Conservation (phyloP, 2,329 filamentous ascomycete species). For the Dactylellina sp. region DNA sequence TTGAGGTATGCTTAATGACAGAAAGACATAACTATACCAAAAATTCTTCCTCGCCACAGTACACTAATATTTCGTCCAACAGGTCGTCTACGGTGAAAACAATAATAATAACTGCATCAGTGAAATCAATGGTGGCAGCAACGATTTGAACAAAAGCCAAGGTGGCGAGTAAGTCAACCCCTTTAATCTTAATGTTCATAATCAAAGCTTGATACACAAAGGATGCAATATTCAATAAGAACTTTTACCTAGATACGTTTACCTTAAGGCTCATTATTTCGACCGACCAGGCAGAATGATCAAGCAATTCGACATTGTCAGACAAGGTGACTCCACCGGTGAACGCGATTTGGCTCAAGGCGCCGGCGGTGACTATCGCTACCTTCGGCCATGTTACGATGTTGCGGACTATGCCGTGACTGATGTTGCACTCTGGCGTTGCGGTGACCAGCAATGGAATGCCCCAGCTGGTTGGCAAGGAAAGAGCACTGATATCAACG, state of each 20-base stretch:
- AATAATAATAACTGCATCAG: no score
- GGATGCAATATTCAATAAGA: no score
- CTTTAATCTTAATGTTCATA: no score
- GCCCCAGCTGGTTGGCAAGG: conserved; percentile 3
- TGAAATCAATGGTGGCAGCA: no score
- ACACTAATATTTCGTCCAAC: no score
- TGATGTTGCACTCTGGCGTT: conserved; percentile 15
- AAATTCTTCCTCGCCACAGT: no score
- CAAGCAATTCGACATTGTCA: conserved; percentile 1
- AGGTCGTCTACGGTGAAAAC: no score
- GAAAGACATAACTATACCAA: no score
- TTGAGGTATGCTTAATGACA: no score
- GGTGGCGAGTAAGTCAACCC: no score
- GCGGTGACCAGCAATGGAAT: background rate
- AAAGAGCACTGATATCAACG: conserved; percentile 17
- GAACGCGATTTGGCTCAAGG: conserved; percentile 8
- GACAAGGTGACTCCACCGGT: background rate
- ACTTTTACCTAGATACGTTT: conserved; percentile 8
- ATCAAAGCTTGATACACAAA: no score
- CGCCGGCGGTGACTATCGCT: conserved; percentile 16
- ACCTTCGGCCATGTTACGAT: background rate
- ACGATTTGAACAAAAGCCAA: no score
- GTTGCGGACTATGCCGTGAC: background rate
- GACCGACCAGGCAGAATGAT: background rate
- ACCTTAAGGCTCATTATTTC: background rate